phyloP scores from a whole-genome alignment of 805 yeast genomes.

The Martiniozyma abietophila region DNA sequence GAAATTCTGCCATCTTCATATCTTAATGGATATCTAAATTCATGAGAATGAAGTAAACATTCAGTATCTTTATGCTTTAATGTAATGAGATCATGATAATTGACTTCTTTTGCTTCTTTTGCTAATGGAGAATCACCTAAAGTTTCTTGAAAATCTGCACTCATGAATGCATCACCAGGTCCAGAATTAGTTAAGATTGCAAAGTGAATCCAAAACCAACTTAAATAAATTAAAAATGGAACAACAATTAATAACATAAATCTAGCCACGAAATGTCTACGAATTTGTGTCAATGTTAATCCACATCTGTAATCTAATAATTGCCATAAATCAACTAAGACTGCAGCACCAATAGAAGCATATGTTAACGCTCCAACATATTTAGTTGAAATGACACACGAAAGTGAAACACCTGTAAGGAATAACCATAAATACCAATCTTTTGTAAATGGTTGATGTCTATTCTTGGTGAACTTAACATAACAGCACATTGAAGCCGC shows the following conservation, averaged over 20 bases:
- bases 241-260: constrained; percentile 59
- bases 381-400: constrained; percentile 90
- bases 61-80: constrained; percentile 73
- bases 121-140: constrained; percentile 76
- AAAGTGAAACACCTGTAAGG: constrained; percentile 75
- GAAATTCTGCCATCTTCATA: constrained; percentile 95
- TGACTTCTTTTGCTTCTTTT: constrained; percentile 56
- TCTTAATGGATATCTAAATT: constrained; percentile 69
- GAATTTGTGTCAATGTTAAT: constrained; percentile 44
- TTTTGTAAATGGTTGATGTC: constrained; percentile 53
- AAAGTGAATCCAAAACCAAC: constrained; percentile 92
- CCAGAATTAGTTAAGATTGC: constrained; percentile 76
- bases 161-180: constrained; percentile 93
- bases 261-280: constrained; percentile 69
- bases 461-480: constrained; percentile 66
- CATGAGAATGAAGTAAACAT: constrained; percentile 78
- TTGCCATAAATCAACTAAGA: constrained; percentile 79
- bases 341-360: constrained; percentile 80
- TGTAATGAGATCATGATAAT: constrained; percentile 69
- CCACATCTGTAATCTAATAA: constrained; percentile 67
- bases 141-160: constrained; percentile 90
- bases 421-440: constrained; percentile 86
- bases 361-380: constrained; percentile 94
- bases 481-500: constrained; percentile 74
- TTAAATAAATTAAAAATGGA: constrained; percentile 74